Evolutionary conservation across 345 rosid genomes (phyloP).

Genomic region (Syzygium aromaticum): DNA sequence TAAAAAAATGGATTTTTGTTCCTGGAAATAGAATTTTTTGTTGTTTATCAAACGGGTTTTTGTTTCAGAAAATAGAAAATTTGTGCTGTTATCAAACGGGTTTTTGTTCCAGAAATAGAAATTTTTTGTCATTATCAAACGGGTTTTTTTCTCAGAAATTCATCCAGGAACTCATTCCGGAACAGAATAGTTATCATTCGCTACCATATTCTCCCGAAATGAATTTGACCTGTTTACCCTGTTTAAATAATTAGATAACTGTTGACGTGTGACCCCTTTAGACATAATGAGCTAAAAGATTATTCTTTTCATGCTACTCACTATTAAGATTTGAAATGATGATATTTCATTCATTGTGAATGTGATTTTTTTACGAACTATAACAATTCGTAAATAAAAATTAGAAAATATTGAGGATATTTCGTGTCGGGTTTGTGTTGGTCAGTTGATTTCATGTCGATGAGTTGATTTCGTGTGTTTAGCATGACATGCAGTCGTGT

Average conservation of each 20-base stretch:
- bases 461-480: neutral
- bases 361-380: neutral
- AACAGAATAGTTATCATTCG: no score
- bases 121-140: no score
- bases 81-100: no score
- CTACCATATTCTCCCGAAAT: fast-evolving
- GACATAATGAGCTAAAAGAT: neutral
- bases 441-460: fast-evolving
- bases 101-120: no score
- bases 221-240: neutral
- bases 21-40: no score
- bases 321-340: neutral
- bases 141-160: no score
- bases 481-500: neutral
- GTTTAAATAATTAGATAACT: fast-evolving
- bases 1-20: no score
- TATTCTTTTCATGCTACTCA: neutral
- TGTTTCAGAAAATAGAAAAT: no score
- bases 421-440: no score
- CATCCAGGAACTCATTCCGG: no score
- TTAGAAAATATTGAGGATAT: neutral
- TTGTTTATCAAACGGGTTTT: no score
- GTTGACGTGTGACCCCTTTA: neutral
- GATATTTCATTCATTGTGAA: neutral
- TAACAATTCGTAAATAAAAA: neutral